phyloP scores from a whole-genome alignment of 129 eudicot genomes.

The Kitagawia praeruptora region DNA sequence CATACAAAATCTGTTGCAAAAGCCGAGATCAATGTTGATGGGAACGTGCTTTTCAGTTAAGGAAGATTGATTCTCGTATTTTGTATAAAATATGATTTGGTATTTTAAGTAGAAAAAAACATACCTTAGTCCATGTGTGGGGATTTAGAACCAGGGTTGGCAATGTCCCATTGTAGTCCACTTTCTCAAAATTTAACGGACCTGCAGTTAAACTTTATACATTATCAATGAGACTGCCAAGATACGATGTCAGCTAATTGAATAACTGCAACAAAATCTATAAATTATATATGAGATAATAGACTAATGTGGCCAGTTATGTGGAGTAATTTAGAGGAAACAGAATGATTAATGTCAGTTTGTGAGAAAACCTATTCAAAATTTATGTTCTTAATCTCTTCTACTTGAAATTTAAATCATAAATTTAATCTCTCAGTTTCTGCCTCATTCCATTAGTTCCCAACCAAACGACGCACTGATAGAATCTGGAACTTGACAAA shows the following conservation, averaged over 20 bases:
- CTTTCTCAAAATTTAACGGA: constrained; percentile 26
- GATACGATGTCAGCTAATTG: neutral
- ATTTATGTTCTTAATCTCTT: neutral
- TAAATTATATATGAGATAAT: neutral
- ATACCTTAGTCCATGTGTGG: constrained; percentile 45
- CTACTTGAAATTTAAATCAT: neutral
- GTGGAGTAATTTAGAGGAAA: too few species aligned
- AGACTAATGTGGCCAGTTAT: neutral
- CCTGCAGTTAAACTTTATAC: constrained; percentile 19
- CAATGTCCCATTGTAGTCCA: constrained; percentile 30
- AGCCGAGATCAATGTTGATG: neutral
- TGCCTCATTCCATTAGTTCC: neutral
- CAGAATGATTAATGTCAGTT: too few species aligned
- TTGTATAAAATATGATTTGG: neutral
- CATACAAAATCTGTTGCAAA: neutral
- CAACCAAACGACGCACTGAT: neutral
- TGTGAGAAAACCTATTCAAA: too few species aligned
- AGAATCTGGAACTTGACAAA: neutral
- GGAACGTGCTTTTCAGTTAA: neutral
- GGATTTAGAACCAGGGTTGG: constrained; percentile 30
- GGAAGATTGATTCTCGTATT: neutral
- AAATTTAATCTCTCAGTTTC: neutral
- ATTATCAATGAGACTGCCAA: neutral
- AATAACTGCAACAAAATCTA: neutral
- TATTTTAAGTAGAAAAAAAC: neutral